phyloP scores from a whole-genome alignment of 129 eudicot species.

The Arctium minus region DNA sequence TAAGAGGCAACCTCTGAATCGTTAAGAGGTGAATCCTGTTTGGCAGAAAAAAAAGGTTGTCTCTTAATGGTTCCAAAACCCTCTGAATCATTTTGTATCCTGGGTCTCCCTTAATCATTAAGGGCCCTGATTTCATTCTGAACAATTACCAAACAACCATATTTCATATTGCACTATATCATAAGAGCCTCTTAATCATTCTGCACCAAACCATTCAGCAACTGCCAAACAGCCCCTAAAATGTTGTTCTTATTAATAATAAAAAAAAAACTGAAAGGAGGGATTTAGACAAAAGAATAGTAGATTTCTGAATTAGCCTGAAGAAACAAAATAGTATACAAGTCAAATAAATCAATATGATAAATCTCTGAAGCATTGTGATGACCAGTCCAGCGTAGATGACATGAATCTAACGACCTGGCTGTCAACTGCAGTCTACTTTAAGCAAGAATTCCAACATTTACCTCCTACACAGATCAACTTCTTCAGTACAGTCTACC shows the following conservation, averaged over 20 bases:
- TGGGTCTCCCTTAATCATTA: no score
- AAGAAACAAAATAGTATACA: not conserved
- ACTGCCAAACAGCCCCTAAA: not conserved
- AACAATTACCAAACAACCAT: no score
- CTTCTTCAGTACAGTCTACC: slow-evolving; percentile 96
- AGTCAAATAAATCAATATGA: not conserved
- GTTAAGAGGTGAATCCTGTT: no score
- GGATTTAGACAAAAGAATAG: not conserved
- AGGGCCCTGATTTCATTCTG: no score
- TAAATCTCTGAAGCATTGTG: not conserved
- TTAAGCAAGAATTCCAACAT: not conserved
- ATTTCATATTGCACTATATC: no score
- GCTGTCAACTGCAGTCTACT: not conserved
- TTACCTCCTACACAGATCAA: slow-evolving; percentile 87
- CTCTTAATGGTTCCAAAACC: no score
- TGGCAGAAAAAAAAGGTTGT: no score
- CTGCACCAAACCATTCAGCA: no score
- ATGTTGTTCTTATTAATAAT: not conserved
- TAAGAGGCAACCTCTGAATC: no score
- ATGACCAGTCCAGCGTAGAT: not conserved
- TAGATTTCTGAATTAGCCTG: not conserved
- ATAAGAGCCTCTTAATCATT: no score
- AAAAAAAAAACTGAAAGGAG: not conserved
- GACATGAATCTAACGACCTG: not conserved
- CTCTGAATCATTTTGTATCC: no score